These are phyloP conservation scores for Dryadomyces quercivorus DNA, from an alignment of 2,329 filamentous ascomycete genomes.

Conservation along the genomic window DNA sequence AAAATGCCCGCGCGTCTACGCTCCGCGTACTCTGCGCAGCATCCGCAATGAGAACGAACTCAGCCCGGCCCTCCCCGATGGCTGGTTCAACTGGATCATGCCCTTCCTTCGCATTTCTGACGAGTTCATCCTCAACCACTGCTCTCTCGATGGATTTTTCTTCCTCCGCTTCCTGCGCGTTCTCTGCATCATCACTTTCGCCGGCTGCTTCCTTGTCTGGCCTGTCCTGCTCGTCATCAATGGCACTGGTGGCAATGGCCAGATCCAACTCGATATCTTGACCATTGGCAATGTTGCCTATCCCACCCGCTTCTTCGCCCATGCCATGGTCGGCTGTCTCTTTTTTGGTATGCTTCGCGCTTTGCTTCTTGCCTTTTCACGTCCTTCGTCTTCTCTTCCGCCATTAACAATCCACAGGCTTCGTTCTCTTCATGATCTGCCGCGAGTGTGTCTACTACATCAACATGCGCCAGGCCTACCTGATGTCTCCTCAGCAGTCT, in stretches of 20 bases:
- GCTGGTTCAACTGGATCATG: constrained; percentile 49
- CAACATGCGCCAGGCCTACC: constrained; percentile 86
- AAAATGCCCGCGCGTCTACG: constrained; percentile 39
- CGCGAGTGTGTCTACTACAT: constrained; percentile 89
- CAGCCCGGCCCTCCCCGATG: constrained; percentile 40
- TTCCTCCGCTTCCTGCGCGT: constrained; percentile 79
- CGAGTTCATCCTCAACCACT: constrained; percentile 71
- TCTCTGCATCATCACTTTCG: constrained; percentile 62
- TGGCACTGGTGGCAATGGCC: constrained; percentile 59
- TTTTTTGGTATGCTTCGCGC: constrained; percentile 45
- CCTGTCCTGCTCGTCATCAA: constrained; percentile 78
- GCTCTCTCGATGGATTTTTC: constrained; percentile 79
- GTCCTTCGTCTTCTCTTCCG: neutral
- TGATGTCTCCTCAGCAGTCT: constrained; percentile 72
- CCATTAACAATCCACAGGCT: constrained; percentile 28
- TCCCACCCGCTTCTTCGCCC: constrained; percentile 62
- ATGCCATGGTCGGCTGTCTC: constrained; percentile 67
- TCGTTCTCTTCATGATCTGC: constrained; percentile 80
- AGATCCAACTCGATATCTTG: constrained; percentile 55
- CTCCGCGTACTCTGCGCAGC: constrained; percentile 38
- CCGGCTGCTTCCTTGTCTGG: constrained; percentile 73
- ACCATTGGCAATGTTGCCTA: constrained; percentile 39
- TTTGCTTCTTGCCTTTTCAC: neutral
- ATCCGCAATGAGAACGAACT: constrained; percentile 41
- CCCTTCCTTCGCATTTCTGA: constrained; percentile 55